Evolutionary conservation across 176 grass and related monocot genomes (phyloP).

Genomic region (Eragrostis curvula): DNA sequence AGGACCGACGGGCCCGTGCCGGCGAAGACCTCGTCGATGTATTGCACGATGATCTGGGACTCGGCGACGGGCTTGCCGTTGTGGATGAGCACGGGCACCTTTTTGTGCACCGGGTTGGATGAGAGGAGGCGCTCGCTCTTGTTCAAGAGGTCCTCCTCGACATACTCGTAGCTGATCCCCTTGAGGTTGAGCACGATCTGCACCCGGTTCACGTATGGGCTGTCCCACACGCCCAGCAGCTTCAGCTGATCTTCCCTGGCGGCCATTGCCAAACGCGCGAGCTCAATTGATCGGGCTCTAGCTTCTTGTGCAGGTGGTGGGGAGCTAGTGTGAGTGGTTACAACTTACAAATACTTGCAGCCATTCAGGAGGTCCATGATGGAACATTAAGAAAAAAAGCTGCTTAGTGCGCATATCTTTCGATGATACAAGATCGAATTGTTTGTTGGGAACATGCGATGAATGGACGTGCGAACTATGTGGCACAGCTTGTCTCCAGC

Average conservation of each 20-base stretch:
- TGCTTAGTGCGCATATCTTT: neutral
- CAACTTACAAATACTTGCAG: neutral
- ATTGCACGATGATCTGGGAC: conserved; percentile 65
- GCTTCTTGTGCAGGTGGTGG: neutral
- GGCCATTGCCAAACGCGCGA: neutral
- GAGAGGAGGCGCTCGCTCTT: conserved; percentile 62
- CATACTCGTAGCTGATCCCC: conserved; percentile 57
- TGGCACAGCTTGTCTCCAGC: neutral
- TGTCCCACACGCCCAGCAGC: conserved; percentile 47
- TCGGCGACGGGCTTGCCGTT: conserved; percentile 44
- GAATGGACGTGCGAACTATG: conserved; percentile 20
- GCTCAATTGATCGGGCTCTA: neutral
- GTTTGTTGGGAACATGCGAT: neutral
- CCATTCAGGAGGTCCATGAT: neutral
- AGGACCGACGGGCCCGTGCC: conserved; percentile 29
- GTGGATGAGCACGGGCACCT: conserved; percentile 76
- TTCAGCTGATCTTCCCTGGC: conserved; percentile 28
- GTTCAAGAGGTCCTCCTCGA: conserved; percentile 51
- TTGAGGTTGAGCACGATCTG: conserved; percentile 63
- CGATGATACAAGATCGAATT: neutral
- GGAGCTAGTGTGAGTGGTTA: neutral
- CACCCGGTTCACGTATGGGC: conserved; percentile 48
- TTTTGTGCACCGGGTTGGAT: conserved; percentile 66
- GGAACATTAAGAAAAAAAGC: neutral
- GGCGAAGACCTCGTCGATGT: conserved; percentile 63